A percentile compares a stretch with the other conserved stretches of the same genome.
Conservation (phyloP, 2,329 filamentous ascomycete species). For the Aspergillus transmontanensis region DNA sequence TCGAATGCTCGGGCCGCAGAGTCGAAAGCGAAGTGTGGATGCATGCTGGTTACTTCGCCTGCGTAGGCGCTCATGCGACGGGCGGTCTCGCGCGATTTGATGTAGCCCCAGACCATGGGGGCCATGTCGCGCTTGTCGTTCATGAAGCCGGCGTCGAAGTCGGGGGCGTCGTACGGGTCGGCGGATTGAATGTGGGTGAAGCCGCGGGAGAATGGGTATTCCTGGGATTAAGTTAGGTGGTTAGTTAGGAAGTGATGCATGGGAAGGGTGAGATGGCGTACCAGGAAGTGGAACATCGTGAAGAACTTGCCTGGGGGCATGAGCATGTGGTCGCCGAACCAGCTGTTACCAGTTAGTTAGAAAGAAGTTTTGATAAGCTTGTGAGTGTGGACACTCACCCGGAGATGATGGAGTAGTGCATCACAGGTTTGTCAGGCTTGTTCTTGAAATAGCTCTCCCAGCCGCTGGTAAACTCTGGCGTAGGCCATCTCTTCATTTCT, state of each 20-base stretch:
- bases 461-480: slow-evolving; percentile 66
- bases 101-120: slow-evolving; percentile 82
- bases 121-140: slow-evolving; percentile 84
- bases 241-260: neutral
- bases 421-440: slow-evolving; percentile 83
- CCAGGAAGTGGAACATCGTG: slow-evolving; percentile 79
- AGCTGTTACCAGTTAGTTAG: slow-evolving; percentile 28
- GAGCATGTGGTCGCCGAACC: slow-evolving; percentile 53
- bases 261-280: slow-evolving; percentile 16
- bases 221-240: slow-evolving; percentile 30
- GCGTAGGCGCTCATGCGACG: slow-evolving; percentile 77
- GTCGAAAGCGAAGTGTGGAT: slow-evolving; percentile 73
- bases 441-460: slow-evolving; percentile 84
- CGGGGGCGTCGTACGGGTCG: slow-evolving; percentile 72
- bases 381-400: slow-evolving; percentile 43
- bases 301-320: slow-evolving; percentile 80
- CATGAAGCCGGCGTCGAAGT: slow-evolving; percentile 84
- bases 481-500: slow-evolving; percentile 72
- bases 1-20: slow-evolving; percentile 71
- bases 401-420: slow-evolving; percentile 79
- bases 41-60: slow-evolving; percentile 67
- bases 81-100: slow-evolving; percentile 79
- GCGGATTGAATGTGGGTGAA: slow-evolving; percentile 71
- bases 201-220: slow-evolving; percentile 76
- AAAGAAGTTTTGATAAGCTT: neutral